Evolutionary conservation across 1,284 basidiomycete species (phyloP).

Genomic region (Thecaphora thlaspeos): DNA sequence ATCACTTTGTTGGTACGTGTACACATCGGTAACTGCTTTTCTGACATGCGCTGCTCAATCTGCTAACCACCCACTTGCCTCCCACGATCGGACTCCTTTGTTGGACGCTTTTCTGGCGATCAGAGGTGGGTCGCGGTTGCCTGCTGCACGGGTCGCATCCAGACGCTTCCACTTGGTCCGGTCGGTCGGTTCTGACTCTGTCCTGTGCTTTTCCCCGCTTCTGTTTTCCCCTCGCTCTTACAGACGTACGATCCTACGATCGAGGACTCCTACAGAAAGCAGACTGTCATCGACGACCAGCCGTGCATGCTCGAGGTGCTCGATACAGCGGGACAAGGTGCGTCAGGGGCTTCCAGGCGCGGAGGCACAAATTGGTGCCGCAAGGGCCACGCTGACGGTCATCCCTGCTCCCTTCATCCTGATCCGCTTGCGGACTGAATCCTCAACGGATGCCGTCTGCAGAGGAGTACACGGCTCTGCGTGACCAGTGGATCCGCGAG

Average conservation of each 20-base stretch:
- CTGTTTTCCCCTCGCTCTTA: not conserved
- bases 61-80: too few relatives aligned
- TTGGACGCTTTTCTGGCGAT: too few relatives aligned
- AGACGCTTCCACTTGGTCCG: too few relatives aligned
- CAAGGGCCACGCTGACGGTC: too few relatives aligned
- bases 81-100: too few relatives aligned
- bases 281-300: constrained; percentile 59
- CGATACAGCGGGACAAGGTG: constrained; percentile 80
- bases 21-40: not conserved
- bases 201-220: not conserved
- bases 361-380: too few relatives aligned
- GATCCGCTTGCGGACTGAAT: too few relatives aligned
- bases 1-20: constrained; percentile 35
- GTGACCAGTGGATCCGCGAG: constrained; percentile 60
- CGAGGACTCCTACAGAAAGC: constrained; percentile 59
- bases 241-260: constrained; percentile 58
- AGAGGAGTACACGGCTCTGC: constrained; percentile 59
- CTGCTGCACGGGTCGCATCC: not conserved
- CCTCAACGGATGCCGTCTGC: too few relatives aligned
- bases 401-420: too few relatives aligned
- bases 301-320: constrained; percentile 71
- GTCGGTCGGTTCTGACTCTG: not conserved
- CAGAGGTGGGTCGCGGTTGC: constrained; percentile 3
- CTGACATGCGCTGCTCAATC: too few relatives aligned
- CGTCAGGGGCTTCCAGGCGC: too few relatives aligned